Percentiles rank a stretch among this genome's conserved stretches.
Conservation (phyloP, 345 rosid genomes). For the Aurinia saxatilis region DNA sequence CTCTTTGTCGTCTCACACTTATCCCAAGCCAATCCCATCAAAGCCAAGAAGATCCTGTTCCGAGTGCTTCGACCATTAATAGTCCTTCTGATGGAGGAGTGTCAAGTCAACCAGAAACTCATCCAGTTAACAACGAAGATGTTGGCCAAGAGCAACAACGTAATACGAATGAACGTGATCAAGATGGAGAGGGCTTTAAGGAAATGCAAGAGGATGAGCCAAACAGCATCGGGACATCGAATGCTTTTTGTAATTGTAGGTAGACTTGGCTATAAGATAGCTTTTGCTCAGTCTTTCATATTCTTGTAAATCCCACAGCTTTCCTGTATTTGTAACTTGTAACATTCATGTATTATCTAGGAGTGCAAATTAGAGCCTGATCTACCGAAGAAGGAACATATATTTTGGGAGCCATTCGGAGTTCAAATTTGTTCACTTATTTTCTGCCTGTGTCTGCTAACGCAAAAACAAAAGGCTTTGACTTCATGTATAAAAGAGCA, state of each 20-base stretch:
- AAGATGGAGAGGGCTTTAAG: slow-evolving; percentile 1
- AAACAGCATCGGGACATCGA: slow-evolving; percentile 10
- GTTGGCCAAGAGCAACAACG: background rate
- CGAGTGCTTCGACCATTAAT: background rate
- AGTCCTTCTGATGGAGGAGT: background rate
- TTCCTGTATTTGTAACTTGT: slow-evolving; percentile 10
- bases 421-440: background rate
- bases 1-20: slow-evolving; percentile 81
- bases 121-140: slow-evolving; percentile 2
- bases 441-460: background rate
- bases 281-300: background rate
- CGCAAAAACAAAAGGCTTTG: background rate
- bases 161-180: background rate
- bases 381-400: background rate
- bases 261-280: slow-evolving; percentile 9
- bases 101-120: slow-evolving; percentile 7
- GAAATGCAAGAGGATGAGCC: slow-evolving; percentile 3
- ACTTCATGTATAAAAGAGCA: background rate
- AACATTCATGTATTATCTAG: slow-evolving; percentile 5
- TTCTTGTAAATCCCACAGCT: background rate
- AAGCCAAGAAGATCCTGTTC: slow-evolving; percentile 23
- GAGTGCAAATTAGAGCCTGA: slow-evolving; percentile 7
- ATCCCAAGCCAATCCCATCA: slow-evolving; percentile 29
- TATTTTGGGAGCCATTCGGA: background rate
- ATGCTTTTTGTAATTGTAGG: slow-evolving; percentile 17